These are phyloP conservation scores for Przewalskia tangutica DNA, from an alignment of 257 asterid species.

Conservation along the genomic window DNA sequence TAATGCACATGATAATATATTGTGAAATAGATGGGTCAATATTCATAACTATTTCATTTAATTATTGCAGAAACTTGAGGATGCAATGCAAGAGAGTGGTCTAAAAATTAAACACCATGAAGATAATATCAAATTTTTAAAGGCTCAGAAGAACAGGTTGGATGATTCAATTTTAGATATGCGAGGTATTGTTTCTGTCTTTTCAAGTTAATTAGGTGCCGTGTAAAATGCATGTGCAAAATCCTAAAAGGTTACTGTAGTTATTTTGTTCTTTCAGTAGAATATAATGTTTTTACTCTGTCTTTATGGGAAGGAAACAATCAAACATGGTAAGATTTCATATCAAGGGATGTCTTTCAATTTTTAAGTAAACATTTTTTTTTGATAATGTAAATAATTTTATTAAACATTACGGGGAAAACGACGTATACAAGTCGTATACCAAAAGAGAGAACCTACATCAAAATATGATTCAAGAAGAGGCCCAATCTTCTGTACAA, in stretches of 20 bases:
- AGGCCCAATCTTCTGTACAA: no score
- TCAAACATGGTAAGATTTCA: neutral
- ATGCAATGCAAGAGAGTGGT: constrained; percentile 48
- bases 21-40: neutral
- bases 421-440: no score
- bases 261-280: neutral
- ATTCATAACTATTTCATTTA: neutral
- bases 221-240: neutral
- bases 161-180: constrained; percentile 51
- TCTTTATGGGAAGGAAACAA: neutral
- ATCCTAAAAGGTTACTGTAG: neutral
- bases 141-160: constrained; percentile 23
- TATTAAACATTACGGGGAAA: no score
- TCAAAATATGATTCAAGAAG: no score
- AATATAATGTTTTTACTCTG: neutral
- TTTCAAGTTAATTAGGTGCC: neutral
- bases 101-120: constrained; percentile 55
- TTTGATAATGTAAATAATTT: no score
- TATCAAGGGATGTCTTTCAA: neutral
- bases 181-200: constrained; percentile 32
- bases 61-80: constrained; percentile 54
- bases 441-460: no score
- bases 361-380: neutral
- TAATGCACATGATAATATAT: neutral
- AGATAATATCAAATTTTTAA: constrained; percentile 44